Conservation (phyloP, 805 yeast species). For the Candida peoriensis region DNA sequence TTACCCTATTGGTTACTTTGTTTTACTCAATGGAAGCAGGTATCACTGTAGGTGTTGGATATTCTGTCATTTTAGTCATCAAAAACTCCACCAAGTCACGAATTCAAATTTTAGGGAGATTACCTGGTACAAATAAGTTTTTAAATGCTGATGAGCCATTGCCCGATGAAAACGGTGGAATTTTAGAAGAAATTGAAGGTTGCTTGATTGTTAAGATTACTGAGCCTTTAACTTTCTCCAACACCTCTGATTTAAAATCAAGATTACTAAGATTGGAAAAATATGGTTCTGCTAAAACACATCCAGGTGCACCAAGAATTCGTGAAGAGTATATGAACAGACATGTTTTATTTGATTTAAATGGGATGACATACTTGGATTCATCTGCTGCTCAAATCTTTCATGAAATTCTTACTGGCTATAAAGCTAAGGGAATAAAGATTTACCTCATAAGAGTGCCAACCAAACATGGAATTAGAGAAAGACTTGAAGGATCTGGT, state of each 20-base stretch:
- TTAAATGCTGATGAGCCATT: slow-evolving; percentile 65
- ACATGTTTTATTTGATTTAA: slow-evolving; percentile 66
- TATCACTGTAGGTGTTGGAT: slow-evolving; percentile 78
- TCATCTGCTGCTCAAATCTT: slow-evolving; percentile 75
- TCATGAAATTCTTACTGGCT: slow-evolving; percentile 51
- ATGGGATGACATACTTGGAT: slow-evolving; percentile 79
- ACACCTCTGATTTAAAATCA: slow-evolving; percentile 68
- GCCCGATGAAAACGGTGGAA: slow-evolving; percentile 24
- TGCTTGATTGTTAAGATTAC: slow-evolving; percentile 77
- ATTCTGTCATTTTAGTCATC: slow-evolving; percentile 74
- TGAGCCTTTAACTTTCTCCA: slow-evolving; percentile 86
- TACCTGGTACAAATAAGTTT: slow-evolving; percentile 56
- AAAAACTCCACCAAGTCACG: slow-evolving; percentile 77
- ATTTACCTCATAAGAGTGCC: slow-evolving; percentile 63
- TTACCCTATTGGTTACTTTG: slow-evolving; percentile 61
- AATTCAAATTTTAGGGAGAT: slow-evolving; percentile 75
- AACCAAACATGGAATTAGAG: slow-evolving; percentile 38
- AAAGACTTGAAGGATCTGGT: slow-evolving; percentile 51
- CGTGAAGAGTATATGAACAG: slow-evolving; percentile 42
- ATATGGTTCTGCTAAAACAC: slow-evolving; percentile 69
- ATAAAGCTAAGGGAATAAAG: slow-evolving; percentile 46
- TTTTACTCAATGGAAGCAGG: slow-evolving; percentile 85
- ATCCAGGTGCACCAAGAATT: slow-evolving; percentile 66
- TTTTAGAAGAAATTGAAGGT: slow-evolving; percentile 52
- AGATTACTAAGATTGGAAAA: slow-evolving; percentile 66